Conservation (phyloP, 2,329 filamentous ascomycete species). For the Plectosphaerella sp. region DNA sequence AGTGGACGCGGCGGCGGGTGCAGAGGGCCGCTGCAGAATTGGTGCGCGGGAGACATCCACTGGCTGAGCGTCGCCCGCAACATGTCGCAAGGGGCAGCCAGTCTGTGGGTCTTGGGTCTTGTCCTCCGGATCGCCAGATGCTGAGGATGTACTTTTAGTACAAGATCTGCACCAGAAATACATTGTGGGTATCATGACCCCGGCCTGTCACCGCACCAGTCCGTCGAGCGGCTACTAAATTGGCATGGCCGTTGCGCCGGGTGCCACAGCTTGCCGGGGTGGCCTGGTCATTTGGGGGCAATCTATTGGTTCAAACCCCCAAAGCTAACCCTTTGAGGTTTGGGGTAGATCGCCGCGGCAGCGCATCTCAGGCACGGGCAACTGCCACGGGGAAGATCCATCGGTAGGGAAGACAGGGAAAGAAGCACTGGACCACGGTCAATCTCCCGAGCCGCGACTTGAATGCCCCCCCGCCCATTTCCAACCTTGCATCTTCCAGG, state of each 20-base stretch:
- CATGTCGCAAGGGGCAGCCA: background rate
- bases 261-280: background rate
- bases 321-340: too few relatives aligned
- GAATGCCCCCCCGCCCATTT: background rate
- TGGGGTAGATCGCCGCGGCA: background rate
- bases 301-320: too few relatives aligned
- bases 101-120: conserved; percentile 4
- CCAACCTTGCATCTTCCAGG: too few relatives aligned
- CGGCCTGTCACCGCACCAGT: too few relatives aligned
- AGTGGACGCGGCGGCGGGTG: conserved; percentile 7
- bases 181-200: background rate
- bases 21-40: conserved; percentile 6
- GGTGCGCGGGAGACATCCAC: conserved; percentile 9
- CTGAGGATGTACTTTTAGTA: background rate
- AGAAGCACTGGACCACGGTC: background rate
- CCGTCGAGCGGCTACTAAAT: background rate
- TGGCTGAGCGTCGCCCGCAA: conserved; percentile 14
- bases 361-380: background rate
- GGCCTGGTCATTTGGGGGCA: background rate
- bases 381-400: too few relatives aligned
- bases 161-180: background rate
- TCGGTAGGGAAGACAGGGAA: too few relatives aligned
- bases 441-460: background rate
- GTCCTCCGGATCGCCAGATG: conserved; percentile 3
- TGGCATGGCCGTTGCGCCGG: background rate